These are phyloP conservation scores for Moricandia moricandioides DNA, from an alignment of 345 rosid species.

Conservation along the genomic window DNA sequence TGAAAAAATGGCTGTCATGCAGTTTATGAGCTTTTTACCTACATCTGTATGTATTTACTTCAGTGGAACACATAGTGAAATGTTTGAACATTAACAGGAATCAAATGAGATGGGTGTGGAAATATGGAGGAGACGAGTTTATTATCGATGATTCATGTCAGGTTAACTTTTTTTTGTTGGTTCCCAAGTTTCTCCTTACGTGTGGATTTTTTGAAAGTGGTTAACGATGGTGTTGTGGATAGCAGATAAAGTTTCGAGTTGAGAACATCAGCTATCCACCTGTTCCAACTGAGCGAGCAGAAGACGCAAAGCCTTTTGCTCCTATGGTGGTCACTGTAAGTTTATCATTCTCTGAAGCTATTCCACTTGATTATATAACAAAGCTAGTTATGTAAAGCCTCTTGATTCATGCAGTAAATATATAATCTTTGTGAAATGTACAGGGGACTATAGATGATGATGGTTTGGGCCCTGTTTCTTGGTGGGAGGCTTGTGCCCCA, in stretches of 20 bases:
- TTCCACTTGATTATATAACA: background rate
- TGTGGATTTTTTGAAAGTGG: background rate
- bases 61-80: background rate
- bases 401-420: background rate
- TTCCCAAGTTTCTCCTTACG: background rate
- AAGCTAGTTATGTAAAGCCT: background rate
- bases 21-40: background rate
- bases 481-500: constrained; percentile 58
- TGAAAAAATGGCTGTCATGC: background rate
- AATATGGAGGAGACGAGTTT: constrained; percentile 37
- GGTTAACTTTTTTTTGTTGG: constrained; percentile 41
- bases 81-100: constrained; percentile 43
- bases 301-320: constrained; percentile 72
- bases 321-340: constrained; percentile 87
- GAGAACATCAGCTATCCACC: constrained; percentile 54
- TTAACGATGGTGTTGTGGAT: constrained; percentile 26
- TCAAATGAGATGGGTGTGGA: constrained; percentile 74
- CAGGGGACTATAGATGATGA: constrained; percentile 74
- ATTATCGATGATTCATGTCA: constrained; percentile 58
- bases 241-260: constrained; percentile 74
- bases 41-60: constrained; percentile 5
- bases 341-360: constrained; percentile 3
- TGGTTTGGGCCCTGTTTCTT: constrained; percentile 78
- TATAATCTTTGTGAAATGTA: constrained; percentile 20
- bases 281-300: constrained; percentile 61